phyloP scores from a whole-genome alignment of 2,329 filamentous ascomycete species.

The Shiraia sp. region DNA sequence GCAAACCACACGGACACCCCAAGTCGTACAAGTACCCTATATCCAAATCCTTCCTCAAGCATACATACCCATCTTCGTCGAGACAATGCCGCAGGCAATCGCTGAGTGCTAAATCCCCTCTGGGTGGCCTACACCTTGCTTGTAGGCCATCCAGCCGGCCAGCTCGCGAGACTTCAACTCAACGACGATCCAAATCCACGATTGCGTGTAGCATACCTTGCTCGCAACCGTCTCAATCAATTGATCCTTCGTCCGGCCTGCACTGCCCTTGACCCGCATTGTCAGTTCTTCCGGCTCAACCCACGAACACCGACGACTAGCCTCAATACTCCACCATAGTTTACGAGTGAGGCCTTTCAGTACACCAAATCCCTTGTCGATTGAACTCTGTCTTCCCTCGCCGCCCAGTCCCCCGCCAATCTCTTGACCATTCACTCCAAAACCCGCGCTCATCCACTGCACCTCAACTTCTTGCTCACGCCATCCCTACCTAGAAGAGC shows the following conservation, averaged over 20 bases:
- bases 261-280: slow-evolving; percentile 34
- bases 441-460: slow-evolving; percentile 1
- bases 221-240: slow-evolving; percentile 36
- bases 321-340: slow-evolving; percentile 40
- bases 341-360: slow-evolving; percentile 37
- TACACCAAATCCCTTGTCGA: slow-evolving; percentile 35
- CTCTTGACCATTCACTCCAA: slow-evolving; percentile 5
- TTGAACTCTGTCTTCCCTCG: slow-evolving; percentile 26
- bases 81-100: slow-evolving; percentile 54
- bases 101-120: slow-evolving; percentile 81
- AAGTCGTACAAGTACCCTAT: slow-evolving; percentile 43
- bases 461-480: not conserved
- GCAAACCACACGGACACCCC: slow-evolving; percentile 43
- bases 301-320: slow-evolving; percentile 40
- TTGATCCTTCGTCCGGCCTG: slow-evolving; percentile 39
- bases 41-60: slow-evolving; percentile 25
- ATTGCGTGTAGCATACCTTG: slow-evolving; percentile 41
- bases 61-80: slow-evolving; percentile 46
- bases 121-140: slow-evolving; percentile 64
- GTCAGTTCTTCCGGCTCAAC: slow-evolving; percentile 35
- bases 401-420: not conserved
- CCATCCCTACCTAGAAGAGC: slow-evolving; percentile 1
- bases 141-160: slow-evolving; percentile 73
- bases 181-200: slow-evolving; percentile 46
- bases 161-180: slow-evolving; percentile 74